These are phyloP conservation scores for Hypoxylon crocopeplum DNA, from an alignment of 495 filamentous ascomycete species.

Conservation along the genomic window DNA sequence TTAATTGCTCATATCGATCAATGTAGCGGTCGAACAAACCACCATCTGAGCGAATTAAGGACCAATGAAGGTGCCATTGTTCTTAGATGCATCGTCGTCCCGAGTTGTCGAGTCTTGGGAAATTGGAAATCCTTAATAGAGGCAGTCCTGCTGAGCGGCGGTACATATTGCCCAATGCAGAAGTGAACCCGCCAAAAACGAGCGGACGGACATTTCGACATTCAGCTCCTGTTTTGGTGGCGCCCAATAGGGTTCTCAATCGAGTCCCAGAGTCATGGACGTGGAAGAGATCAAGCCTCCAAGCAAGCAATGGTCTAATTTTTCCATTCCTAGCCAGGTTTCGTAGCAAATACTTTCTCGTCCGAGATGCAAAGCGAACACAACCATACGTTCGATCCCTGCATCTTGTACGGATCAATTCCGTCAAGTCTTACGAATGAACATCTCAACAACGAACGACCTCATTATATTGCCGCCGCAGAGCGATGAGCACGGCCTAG, in stretches of 20 bases:
- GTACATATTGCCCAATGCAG: constrained; percentile 16
- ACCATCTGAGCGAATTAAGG: constrained; percentile 1
- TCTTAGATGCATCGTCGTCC: neutral
- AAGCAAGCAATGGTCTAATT: constrained; percentile 4
- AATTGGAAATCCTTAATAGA: constrained; percentile 1
- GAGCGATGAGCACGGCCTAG: too few relatives aligned
- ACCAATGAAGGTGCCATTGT: neutral
- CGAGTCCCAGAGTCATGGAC: constrained; percentile 31
- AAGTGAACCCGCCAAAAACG: constrained; percentile 20
- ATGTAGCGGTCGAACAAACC: too few relatives aligned
- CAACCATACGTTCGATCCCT: neutral
- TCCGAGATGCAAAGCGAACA: neutral
- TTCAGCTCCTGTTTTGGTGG: constrained; percentile 20
- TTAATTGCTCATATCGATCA: too few relatives aligned
- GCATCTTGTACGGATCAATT: neutral
- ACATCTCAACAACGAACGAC: neutral
- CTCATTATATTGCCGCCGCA: too few relatives aligned
- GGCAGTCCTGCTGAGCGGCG: neutral
- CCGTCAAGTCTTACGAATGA: neutral
- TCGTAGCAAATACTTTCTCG: neutral
- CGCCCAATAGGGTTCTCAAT: constrained; percentile 26
- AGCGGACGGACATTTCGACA: constrained; percentile 9
- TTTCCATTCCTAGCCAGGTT: neutral
- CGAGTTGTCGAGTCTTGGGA: neutral
- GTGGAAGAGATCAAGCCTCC: constrained; percentile 31